Conservation (phyloP, 257 asterid genomes). For the Gardenia jasminoides region DNA sequence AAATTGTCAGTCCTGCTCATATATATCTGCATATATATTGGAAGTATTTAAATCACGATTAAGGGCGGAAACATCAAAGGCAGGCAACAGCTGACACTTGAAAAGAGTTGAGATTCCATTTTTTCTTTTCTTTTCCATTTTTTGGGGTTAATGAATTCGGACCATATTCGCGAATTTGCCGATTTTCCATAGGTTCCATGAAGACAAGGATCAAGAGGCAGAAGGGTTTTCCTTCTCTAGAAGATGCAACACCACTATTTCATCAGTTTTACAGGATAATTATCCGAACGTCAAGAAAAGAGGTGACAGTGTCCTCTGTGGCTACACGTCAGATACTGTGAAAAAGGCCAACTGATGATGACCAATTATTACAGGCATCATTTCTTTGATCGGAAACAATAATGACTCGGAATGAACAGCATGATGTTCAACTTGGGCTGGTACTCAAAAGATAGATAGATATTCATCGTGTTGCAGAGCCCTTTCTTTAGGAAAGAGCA, state of each 20-base stretch:
- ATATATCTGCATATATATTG: background rate
- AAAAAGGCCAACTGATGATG: background rate
- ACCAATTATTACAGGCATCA: slow-evolving; percentile 40
- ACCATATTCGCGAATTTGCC: background rate
- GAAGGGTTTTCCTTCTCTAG: background rate
- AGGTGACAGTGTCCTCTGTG: background rate
- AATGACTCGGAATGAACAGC: slow-evolving; percentile 27
- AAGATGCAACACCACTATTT: background rate
- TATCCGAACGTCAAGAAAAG: background rate
- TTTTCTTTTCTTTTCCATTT: background rate
- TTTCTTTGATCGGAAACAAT: slow-evolving; percentile 32
- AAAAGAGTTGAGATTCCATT: background rate
- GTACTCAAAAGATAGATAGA: background rate
- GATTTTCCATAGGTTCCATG: background rate
- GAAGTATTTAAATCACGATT: background rate
- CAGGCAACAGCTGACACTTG: background rate
- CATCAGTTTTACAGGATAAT: background rate
- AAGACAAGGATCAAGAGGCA: background rate
- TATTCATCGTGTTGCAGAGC: background rate
- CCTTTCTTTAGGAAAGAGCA: slow-evolving; percentile 6
- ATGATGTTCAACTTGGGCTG: slow-evolving; percentile 3
- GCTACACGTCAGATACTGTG: background rate
- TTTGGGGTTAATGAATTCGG: background rate
- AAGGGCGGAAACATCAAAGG: background rate
- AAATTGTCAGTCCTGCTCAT: background rate